Percentiles rank a stretch among this genome's conserved stretches.
phyloP scores from a whole-genome alignment of 1,284 basidiomycete species.

The Sphaerobolus stellatus region DNA sequence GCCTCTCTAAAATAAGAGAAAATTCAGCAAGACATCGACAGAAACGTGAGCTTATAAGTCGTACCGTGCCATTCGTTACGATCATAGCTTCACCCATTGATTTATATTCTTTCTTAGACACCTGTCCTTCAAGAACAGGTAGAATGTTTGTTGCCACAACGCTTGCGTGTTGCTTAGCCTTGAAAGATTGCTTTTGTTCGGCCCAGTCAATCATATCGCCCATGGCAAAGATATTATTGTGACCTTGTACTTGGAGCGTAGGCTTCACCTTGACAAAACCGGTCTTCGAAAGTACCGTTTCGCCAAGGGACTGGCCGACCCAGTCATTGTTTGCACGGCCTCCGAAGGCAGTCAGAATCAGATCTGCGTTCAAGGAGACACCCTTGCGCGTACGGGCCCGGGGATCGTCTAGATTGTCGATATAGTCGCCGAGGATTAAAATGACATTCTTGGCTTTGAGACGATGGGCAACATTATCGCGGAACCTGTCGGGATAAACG shows the following conservation, averaged over 20 bases:
- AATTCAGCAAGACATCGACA: neutral
- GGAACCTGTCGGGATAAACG: slow-evolving; percentile 56
- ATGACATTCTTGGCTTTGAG: slow-evolving; percentile 46
- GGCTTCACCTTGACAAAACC: slow-evolving; percentile 50
- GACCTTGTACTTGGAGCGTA: slow-evolving; percentile 48
- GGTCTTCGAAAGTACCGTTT: slow-evolving; percentile 37
- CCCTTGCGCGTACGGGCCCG: slow-evolving; percentile 50
- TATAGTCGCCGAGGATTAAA: slow-evolving; percentile 53
- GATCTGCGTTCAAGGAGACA: slow-evolving; percentile 51
- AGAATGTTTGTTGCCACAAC: slow-evolving; percentile 50
- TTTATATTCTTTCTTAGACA: slow-evolving; percentile 45
- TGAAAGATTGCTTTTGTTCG: slow-evolving; percentile 60
- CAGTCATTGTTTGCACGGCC: slow-evolving; percentile 51
- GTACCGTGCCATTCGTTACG: slow-evolving; percentile 59
- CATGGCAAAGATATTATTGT: slow-evolving; percentile 54
- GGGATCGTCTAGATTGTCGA: slow-evolving; percentile 43
- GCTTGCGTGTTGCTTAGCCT: slow-evolving; percentile 42
- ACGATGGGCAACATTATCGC: slow-evolving; percentile 45
- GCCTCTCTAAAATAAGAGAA: neutral
- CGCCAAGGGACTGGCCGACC: slow-evolving; percentile 42
- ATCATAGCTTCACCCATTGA: slow-evolving; percentile 52
- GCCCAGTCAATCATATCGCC: slow-evolving; percentile 59
- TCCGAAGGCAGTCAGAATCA: slow-evolving; percentile 55
- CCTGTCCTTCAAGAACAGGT: slow-evolving; percentile 38
- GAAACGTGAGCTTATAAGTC: neutral